These are phyloP conservation scores for Sutorius eximius DNA, from an alignment of 1,284 basidiomycete genomes.

Conservation along the genomic window DNA sequence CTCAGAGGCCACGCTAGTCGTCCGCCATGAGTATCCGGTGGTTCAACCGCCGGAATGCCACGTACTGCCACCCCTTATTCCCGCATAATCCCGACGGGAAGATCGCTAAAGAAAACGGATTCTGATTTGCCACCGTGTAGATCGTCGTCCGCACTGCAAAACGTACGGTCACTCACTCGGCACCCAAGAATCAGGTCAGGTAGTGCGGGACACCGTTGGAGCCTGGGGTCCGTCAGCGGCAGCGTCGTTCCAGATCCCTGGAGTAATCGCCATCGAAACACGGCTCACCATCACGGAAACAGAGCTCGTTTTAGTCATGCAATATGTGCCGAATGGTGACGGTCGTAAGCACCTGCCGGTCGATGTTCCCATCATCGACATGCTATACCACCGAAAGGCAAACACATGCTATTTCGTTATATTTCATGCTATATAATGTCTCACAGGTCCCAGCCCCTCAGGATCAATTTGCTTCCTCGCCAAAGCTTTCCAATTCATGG, in stretches of 20 bases:
- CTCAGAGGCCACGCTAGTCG: neutral
- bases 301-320: neutral
- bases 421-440: constrained; percentile 10
- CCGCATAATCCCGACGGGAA: constrained; percentile 15
- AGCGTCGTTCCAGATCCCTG: neutral
- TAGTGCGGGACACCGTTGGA: neutral
- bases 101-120: constrained; percentile 9
- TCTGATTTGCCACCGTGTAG: constrained; percentile 10
- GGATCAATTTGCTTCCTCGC: neutral
- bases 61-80: neutral
- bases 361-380: neutral
- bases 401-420: constrained; percentile 13
- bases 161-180: neutral
- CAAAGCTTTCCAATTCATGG: constrained; percentile 11
- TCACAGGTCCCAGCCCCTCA: neutral
- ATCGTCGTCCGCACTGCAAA: constrained; percentile 6
- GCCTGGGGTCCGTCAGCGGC: neutral
- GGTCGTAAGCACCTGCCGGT: neutral
- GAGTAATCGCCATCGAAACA: neutral
- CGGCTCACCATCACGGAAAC: neutral
- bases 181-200: neutral
- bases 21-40: constrained; percentile 13
- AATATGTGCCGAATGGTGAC: neutral
- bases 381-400: neutral
- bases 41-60: constrained; percentile 15